Evolutionary conservation across 352 stramenopile species (phyloP).

Genomic region (Phytophthora tubulina): DNA sequence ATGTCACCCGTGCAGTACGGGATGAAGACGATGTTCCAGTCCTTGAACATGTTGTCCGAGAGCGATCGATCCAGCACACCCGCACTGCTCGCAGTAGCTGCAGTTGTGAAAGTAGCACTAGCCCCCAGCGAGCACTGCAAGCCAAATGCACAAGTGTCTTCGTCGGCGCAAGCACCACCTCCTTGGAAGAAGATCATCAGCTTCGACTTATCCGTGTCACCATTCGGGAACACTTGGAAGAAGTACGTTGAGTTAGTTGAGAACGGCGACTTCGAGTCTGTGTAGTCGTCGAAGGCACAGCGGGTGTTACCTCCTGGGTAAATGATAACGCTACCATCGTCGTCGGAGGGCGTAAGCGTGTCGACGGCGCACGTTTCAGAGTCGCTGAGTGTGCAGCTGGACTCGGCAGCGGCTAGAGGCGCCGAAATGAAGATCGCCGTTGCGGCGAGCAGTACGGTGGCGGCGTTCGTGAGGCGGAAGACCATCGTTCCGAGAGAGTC

Average conservation of each 20-base stretch:
- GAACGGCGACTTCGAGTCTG: conserved; percentile 40
- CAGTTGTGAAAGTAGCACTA: conserved; percentile 53
- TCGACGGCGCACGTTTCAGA: conserved; percentile 43
- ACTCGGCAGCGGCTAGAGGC: conserved; percentile 22
- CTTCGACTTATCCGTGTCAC: conserved; percentile 57
- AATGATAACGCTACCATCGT: conserved; percentile 51
- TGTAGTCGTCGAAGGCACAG: conserved; percentile 60
- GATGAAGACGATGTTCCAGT: conserved; percentile 80
- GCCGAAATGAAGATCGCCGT: conserved; percentile 20
- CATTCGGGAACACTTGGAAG: conserved; percentile 67
- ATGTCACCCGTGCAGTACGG: conserved; percentile 81
- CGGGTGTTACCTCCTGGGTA: conserved; percentile 61
- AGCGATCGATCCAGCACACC: conserved; percentile 62
- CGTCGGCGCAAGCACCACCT: conserved; percentile 63
- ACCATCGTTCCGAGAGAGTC: conserved; percentile 27
- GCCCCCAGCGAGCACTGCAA: conserved; percentile 57
- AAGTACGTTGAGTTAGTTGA: conserved; percentile 62
- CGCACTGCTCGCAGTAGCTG: conserved; percentile 47
- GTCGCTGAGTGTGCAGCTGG: conserved; percentile 41
- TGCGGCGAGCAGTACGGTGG: conserved; percentile 22
- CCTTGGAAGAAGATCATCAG: conserved; percentile 74
- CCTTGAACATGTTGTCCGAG: conserved; percentile 66
- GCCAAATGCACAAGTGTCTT: conserved; percentile 64
- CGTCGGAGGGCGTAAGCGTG: conserved; percentile 34
- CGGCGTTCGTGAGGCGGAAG: conserved; percentile 15